phyloP scores from a whole-genome alignment of 2,329 filamentous ascomycete species.

The Bipolaris victoriae region DNA sequence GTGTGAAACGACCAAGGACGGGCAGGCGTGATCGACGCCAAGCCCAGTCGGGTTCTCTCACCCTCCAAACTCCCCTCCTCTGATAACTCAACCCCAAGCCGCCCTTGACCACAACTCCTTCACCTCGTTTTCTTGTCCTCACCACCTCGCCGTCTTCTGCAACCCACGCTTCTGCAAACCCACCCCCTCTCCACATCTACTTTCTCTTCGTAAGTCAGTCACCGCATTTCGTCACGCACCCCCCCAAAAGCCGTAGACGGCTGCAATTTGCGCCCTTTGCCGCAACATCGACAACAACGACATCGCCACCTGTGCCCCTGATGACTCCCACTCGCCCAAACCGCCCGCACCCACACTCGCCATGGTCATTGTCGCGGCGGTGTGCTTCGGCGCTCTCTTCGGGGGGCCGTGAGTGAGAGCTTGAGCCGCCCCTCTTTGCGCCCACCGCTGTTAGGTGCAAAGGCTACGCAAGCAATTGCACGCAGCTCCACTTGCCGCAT shows the following conservation, averaged over 20 bases:
- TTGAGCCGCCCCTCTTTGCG: slow-evolving; percentile 40
- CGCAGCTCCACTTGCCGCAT: slow-evolving; percentile 15
- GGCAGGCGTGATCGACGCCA: slow-evolving; percentile 39
- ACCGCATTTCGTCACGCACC: slow-evolving; percentile 33
- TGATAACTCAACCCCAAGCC: slow-evolving; percentile 36
- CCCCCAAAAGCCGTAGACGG: slow-evolving; percentile 29
- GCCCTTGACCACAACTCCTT: slow-evolving; percentile 27
- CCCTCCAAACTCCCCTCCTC: slow-evolving; percentile 31
- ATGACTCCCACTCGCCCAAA: slow-evolving; percentile 19
- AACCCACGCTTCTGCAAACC: slow-evolving; percentile 21
- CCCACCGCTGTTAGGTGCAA: slow-evolving; percentile 26
- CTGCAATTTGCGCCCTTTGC: slow-evolving; percentile 38
- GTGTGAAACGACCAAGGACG: slow-evolving; percentile 32
- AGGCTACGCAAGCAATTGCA: slow-evolving; percentile 29
- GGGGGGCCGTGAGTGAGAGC: slow-evolving; percentile 24
- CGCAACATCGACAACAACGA: slow-evolving; percentile 26
- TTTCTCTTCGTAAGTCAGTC: slow-evolving; percentile 41
- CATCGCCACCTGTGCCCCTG: slow-evolving; percentile 29
- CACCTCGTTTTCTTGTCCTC: slow-evolving; percentile 29
- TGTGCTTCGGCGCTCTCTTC: slow-evolving; percentile 18
- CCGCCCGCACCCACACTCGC: slow-evolving; percentile 13
- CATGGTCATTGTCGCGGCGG: slow-evolving; percentile 15
- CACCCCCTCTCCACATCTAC: slow-evolving; percentile 15
- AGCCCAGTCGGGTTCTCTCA: slow-evolving; percentile 29
- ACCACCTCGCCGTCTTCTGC: slow-evolving; percentile 18